These are phyloP conservation scores for Physaria fendleri DNA, from an alignment of 345 rosid genomes.

Conservation along the genomic window DNA sequence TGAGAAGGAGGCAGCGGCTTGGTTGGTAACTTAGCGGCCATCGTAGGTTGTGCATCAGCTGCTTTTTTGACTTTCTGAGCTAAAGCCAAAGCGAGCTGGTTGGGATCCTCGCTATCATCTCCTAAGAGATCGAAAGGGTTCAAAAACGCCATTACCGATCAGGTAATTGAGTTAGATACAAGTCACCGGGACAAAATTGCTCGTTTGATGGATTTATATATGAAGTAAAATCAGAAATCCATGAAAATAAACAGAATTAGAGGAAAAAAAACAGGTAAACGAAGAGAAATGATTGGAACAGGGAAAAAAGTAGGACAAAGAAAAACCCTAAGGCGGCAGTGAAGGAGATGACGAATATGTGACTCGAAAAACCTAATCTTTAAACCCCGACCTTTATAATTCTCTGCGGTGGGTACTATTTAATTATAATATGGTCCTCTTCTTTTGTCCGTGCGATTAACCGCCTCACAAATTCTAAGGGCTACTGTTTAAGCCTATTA, in stretches of 20 bases:
- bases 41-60: slow-evolving; percentile 30
- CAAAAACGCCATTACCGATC: slow-evolving; percentile 52
- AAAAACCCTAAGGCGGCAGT: slow-evolving; percentile 15
- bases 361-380: slow-evolving; percentile 13
- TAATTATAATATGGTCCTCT: not conserved
- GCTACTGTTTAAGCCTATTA: not conserved
- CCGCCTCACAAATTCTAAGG: no score
- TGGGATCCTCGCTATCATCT: slow-evolving; percentile 64
- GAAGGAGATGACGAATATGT: not conserved
- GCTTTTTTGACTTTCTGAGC: slow-evolving; percentile 35
- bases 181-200: not conserved
- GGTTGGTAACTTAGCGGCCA: slow-evolving; percentile 59
- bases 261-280: not conserved
- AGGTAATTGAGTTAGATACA: not conserved
- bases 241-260: not conserved
- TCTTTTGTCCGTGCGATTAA: not conserved
- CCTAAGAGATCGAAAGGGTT: slow-evolving; percentile 84
- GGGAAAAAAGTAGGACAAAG: not conserved
- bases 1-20: slow-evolving; percentile 73
- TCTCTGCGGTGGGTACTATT: not conserved
- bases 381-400: not conserved
- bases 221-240: slow-evolving; percentile 3
- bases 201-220: not conserved
- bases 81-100: slow-evolving; percentile 48
- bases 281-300: not conserved